Percentiles rank a stretch among this genome's conserved stretches.
Conservation (phyloP, 306 rosid species). For the Vachellia collinsii region DNA sequence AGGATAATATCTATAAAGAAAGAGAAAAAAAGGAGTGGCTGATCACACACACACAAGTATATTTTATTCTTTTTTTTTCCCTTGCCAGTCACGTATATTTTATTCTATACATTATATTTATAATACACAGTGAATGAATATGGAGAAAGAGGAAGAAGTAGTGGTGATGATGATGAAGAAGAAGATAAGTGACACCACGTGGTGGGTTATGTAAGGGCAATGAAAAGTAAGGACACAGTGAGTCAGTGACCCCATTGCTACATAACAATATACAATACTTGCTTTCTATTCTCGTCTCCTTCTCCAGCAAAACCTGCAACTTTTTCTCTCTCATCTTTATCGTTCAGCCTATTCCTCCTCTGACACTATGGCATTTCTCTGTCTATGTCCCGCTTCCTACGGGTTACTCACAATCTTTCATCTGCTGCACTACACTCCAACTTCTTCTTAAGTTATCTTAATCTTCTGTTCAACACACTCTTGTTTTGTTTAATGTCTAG, state of each 20-base stretch:
- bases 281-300: background rate
- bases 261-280: background rate
- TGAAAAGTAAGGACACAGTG: conserved; percentile 4
- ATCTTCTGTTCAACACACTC: background rate
- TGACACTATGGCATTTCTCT: background rate
- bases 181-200: conserved; percentile 3
- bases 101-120: background rate
- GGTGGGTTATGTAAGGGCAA: background rate
- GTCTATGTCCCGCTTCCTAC: background rate
- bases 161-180: background rate
- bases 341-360: conserved; percentile 5
- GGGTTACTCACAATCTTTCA: background rate
- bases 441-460: background rate
- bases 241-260: conserved; percentile 7
- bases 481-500: background rate
- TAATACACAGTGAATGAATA: background rate
- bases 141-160: background rate
- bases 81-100: too few species aligned
- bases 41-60: background rate
- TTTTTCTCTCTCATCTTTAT: background rate
- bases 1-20: background rate
- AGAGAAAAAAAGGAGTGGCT: background rate
- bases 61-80: conserved; percentile 14
- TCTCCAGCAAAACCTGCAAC: conserved; percentile 1
- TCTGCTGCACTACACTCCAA: background rate